Evolutionary conservation across 108 stramenopile species (phyloP).

Genomic region (Skeletonema tropicum): DNA sequence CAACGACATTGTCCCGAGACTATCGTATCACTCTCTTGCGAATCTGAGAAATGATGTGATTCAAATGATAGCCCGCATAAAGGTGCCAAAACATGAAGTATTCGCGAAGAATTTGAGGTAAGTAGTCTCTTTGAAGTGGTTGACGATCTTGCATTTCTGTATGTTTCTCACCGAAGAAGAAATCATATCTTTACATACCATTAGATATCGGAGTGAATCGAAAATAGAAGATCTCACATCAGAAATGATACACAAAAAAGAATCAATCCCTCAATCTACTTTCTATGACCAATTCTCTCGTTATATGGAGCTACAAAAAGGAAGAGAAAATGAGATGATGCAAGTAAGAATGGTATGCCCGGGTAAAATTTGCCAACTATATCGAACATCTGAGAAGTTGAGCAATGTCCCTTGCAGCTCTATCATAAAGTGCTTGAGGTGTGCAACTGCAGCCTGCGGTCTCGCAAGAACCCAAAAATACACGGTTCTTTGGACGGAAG

Average conservation of each 20-base stretch:
- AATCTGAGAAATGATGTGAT: constrained; percentile 79
- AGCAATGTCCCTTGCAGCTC: constrained; percentile 34
- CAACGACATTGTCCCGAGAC: constrained; percentile 84
- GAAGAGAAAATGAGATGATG: constrained; percentile 47
- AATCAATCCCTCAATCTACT: constrained; percentile 12
- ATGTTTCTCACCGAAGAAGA: constrained; percentile 22
- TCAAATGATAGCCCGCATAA: constrained; percentile 80
- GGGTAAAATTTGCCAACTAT: constrained; percentile 76
- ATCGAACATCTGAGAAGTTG: constrained; percentile 68
- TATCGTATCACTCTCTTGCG: constrained; percentile 74
- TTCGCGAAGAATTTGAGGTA: constrained; percentile 47
- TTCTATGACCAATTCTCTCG: constrained; percentile 33
- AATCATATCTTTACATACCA: constrained; percentile 7
- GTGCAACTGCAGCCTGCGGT: constrained; percentile 4
- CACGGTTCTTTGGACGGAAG: constrained; percentile 36
- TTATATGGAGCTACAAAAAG: constrained; percentile 55
- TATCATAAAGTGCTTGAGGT: constrained; percentile 11
- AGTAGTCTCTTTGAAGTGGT: constrained; percentile 8
- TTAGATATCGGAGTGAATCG: not conserved
- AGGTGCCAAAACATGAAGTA: constrained; percentile 85
- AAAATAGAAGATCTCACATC: constrained; percentile 1
- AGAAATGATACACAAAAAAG: constrained; percentile 27
- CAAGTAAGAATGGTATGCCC: constrained; percentile 68
- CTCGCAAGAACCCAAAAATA: constrained; percentile 21
- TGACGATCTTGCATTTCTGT: constrained; percentile 10